Evolutionary conservation across 352 stramenopile genomes (phyloP).

Genomic region (Phytopythium vexans): DNA sequence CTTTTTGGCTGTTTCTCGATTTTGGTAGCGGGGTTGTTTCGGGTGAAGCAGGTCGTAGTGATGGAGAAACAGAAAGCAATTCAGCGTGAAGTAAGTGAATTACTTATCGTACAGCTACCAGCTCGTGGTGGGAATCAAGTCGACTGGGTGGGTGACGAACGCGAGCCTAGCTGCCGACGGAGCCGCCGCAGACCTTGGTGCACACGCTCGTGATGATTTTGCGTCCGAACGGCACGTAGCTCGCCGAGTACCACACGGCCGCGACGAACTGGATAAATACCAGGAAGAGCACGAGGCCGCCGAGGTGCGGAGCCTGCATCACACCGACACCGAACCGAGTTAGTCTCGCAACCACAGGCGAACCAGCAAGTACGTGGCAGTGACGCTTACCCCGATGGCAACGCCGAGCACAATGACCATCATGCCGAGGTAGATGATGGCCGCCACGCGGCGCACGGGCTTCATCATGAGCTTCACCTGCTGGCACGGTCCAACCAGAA

Average conservation of each 20-base stretch:
- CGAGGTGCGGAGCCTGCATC: conserved; percentile 52
- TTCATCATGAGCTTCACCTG: conserved; percentile 89
- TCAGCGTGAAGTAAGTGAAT: no score
- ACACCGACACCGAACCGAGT: not conserved
- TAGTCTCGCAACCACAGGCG: no score
- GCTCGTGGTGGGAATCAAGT: no score
- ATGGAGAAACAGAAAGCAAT: no score
- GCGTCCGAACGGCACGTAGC: conserved; percentile 81
- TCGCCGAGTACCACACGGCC: conserved; percentile 82
- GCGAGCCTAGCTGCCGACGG: conserved; percentile 6
- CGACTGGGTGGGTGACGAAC: not conserved
- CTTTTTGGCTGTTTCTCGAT: no score
- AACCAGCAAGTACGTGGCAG: no score
- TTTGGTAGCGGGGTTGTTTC: no score
- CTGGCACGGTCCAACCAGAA: conserved; percentile 76
- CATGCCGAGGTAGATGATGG: conserved; percentile 74
- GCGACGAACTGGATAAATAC: conserved; percentile 75
- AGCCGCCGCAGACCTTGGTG: conserved; percentile 56
- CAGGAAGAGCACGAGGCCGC: conserved; percentile 72
- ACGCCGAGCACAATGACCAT: conserved; percentile 72
- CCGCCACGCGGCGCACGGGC: conserved; percentile 66
- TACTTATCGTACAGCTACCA: no score
- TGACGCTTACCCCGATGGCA: conserved; percentile 52
- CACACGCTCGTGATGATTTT: conserved; percentile 70
- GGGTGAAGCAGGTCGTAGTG: no score